Conservation (phyloP, 176 grass and related monocot species). For the Carex parvula region DNA sequence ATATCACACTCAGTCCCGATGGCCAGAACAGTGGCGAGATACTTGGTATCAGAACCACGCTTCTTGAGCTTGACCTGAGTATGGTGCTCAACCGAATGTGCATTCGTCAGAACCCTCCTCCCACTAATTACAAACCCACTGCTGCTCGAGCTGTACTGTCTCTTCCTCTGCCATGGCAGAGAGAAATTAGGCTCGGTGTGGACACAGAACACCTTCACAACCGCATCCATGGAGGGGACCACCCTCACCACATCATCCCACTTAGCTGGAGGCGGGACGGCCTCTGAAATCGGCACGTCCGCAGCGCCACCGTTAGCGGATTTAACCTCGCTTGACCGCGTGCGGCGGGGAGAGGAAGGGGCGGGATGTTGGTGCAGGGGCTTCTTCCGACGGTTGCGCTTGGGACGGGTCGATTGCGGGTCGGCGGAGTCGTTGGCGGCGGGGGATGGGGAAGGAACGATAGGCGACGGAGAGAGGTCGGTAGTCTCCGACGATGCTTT, state of each 20-base stretch:
- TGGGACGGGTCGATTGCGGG: conserved; percentile 7
- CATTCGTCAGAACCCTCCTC: conserved; percentile 82
- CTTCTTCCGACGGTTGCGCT: conserved; percentile 35
- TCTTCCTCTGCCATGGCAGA: conserved; percentile 89
- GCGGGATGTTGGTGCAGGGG: conserved; percentile 32
- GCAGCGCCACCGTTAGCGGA: conserved; percentile 11
- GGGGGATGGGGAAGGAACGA: conserved; percentile 28
- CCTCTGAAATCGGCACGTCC: conserved; percentile 28
- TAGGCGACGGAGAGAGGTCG: conserved; percentile 24
- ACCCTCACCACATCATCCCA: conserved; percentile 79
- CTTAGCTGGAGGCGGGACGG: conserved; percentile 34
- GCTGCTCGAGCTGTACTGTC: conserved; percentile 91
- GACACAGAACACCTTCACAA: conserved; percentile 97
- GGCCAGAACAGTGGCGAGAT: conserved; percentile 81
- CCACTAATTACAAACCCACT: conserved; percentile 70
- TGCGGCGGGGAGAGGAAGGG: conserved; percentile 23
- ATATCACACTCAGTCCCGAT: conserved; percentile 95
- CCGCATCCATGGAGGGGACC: conserved; percentile 83
- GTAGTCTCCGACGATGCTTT: conserved; percentile 20
- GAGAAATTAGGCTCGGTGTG: conserved; percentile 97
- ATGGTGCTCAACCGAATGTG: conserved; percentile 89
- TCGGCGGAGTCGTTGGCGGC: neutral
- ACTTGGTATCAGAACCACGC: conserved; percentile 84
- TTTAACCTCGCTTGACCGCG: neutral
- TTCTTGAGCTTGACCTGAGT: conserved; percentile 99